A percentile compares a stretch with the other conserved stretches of the same genome.
Evolutionary conservation across 1,284 basidiomycete genomes (phyloP).

Genomic region (Flammula alnicola): DNA sequence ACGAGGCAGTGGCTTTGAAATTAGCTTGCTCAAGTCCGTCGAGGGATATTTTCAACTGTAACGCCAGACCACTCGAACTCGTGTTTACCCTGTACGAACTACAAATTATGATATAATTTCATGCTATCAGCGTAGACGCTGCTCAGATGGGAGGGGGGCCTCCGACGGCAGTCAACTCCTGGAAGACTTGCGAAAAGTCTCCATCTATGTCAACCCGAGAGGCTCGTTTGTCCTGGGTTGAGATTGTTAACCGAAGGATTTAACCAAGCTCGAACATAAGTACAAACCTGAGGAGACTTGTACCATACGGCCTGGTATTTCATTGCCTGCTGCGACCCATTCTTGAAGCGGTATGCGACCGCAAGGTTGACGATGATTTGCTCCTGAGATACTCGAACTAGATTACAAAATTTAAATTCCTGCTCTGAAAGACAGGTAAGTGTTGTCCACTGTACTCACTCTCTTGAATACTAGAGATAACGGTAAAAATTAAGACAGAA

Average conservation of each 20-base stretch:
- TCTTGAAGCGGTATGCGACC: slow-evolving; percentile 16
- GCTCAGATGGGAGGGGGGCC: slow-evolving; percentile 18
- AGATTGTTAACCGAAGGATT: neutral
- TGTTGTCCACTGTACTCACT: slow-evolving; percentile 2
- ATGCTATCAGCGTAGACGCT: neutral
- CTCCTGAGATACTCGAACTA: slow-evolving; percentile 13
- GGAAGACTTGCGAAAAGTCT: slow-evolving; percentile 21
- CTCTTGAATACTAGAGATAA: slow-evolving; percentile 10
- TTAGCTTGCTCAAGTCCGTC: slow-evolving; percentile 6
- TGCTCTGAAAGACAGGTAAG: neutral
- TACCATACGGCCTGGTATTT: slow-evolving; percentile 19
- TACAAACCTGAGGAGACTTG: slow-evolving; percentile 14
- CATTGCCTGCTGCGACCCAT: slow-evolving; percentile 12
- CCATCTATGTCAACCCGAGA: slow-evolving; percentile 19
- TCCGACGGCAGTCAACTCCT: slow-evolving; percentile 13
- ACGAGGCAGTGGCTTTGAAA: slow-evolving; percentile 5
- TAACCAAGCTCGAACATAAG: neutral
- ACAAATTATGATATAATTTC: too few species aligned
- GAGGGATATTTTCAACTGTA: slow-evolving; percentile 12
- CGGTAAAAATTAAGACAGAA: too few species aligned
- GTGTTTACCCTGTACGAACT: too few species aligned
- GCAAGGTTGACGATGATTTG: slow-evolving; percentile 13
- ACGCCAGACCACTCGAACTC: too few species aligned
- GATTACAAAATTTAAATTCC: neutral
- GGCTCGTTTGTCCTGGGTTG: slow-evolving; percentile 15